A percentile compares a stretch with the other conserved stretches of the same genome.
These are phyloP conservation scores for Ulota crispa DNA, from an alignment of 225 moss, liverwort and hornwort species.

Conservation along the genomic window DNA sequence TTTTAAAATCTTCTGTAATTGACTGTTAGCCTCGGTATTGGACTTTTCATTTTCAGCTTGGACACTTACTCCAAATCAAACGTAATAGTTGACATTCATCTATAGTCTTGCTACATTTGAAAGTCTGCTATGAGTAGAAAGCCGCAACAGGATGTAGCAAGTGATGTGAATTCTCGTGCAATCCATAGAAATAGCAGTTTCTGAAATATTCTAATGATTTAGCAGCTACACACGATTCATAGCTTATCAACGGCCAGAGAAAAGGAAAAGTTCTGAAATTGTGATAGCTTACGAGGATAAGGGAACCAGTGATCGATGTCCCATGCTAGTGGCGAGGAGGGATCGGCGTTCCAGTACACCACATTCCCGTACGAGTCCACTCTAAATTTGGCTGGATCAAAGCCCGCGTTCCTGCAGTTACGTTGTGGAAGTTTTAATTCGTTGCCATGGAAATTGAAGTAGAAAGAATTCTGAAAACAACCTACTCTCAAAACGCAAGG, in stretches of 20 bases:
- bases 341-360: conserved; percentile 62
- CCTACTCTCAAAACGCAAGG: background rate
- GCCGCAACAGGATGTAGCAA: background rate
- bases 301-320: conserved; percentile 70
- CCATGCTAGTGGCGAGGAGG: conserved; percentile 58
- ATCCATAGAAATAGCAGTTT: background rate
- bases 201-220: background rate
- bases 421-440: background rate
- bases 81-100: background rate
- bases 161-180: background rate
- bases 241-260: background rate
- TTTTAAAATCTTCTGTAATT: background rate
- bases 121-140: background rate
- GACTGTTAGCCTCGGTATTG: background rate
- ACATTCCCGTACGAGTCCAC: conserved; percentile 64
- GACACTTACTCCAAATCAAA: background rate
- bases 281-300: conserved; percentile 31
- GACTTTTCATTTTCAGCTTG: no score
- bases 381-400: conserved; percentile 60
- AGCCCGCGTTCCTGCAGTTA: conserved; percentile 61
- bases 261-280: background rate
- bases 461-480: background rate
- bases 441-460: background rate
- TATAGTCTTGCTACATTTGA: background rate
- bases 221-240: background rate